Percentiles rank a stretch among this genome's conserved stretches.
Conservation (phyloP, 768 basidiomycete species). For the Auriculariales sp. region DNA sequence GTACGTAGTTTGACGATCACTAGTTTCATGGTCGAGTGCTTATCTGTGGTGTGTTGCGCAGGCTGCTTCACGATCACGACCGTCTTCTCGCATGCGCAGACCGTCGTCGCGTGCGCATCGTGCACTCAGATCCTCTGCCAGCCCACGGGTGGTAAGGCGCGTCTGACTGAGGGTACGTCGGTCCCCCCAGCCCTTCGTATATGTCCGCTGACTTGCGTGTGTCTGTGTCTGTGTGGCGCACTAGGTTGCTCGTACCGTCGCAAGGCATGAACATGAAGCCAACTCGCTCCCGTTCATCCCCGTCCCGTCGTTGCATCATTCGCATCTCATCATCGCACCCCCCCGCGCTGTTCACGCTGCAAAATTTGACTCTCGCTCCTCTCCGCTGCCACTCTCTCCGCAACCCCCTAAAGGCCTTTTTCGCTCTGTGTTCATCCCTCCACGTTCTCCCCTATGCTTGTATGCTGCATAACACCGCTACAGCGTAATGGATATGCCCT, state of each 20-base stretch:
- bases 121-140: slow-evolving; percentile 95
- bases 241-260: slow-evolving; percentile 94
- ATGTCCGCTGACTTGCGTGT: not conserved
- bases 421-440: no score
- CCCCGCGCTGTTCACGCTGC: no score
- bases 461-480: no score
- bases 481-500: no score
- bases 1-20: slow-evolving; percentile 28
- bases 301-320: no score
- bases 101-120: slow-evolving; percentile 84
- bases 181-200: slow-evolving; percentile 1
- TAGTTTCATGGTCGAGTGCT: slow-evolving; percentile 11
- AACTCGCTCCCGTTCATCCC: no score
- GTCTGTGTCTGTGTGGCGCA: slow-evolving; percentile 8
- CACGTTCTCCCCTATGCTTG: no score
- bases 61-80: slow-evolving; percentile 93
- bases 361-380: no score
- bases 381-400: no score
- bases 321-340: no score
- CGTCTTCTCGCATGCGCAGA: slow-evolving; percentile 98
- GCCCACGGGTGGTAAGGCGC: slow-evolving; percentile 95
- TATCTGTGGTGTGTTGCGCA: slow-evolving; percentile 20
- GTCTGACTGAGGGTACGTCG: slow-evolving; percentile 86
- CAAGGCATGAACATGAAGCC: slow-evolving; percentile 32
- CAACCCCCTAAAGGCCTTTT: no score